Conservation (phyloP, 805 yeast genomes). For the Hanseniaspora pseudoguilliermondii region DNA sequence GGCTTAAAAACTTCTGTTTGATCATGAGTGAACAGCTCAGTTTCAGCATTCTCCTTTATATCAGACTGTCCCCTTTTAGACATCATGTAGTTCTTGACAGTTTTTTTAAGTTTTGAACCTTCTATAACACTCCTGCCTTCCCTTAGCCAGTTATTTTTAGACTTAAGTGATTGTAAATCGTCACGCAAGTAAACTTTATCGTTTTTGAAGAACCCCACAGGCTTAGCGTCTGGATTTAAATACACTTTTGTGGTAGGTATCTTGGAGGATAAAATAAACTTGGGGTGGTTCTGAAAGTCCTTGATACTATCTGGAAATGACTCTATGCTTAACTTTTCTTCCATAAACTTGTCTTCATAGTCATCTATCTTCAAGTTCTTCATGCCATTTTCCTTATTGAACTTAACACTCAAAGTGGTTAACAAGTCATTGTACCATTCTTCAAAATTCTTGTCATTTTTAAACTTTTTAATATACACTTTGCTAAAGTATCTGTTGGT, state of each 20-base stretch:
- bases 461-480: conserved; percentile 59
- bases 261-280: conserved; percentile 68
- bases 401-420: conserved; percentile 17
- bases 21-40: conserved; percentile 54
- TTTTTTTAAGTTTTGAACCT: conserved; percentile 55
- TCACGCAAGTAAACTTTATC: conserved; percentile 57
- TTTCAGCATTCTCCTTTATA: conserved; percentile 35
- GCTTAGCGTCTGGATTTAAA: conserved; percentile 46
- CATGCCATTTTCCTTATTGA: conserved; percentile 15
- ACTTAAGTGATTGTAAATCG: conserved; percentile 49
- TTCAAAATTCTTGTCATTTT: conserved; percentile 42
- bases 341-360: conserved; percentile 26
- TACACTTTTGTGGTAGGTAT: conserved; percentile 47
- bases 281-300: conserved; percentile 79
- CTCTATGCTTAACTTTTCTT: conserved; percentile 49
- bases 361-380: conserved; percentile 25
- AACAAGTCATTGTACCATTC: conserved; percentile 48
- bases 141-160: conserved; percentile 80
- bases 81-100: conserved; percentile 21
- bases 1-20: conserved; percentile 68
- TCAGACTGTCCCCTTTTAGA: conserved; percentile 24
- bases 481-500: conserved; percentile 49
- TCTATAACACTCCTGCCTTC: conserved; percentile 61
- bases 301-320: conserved; percentile 78
- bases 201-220: conserved; percentile 55